phyloP scores from a whole-genome alignment of 2,329 filamentous ascomycete species.

The Anthostomella pinea region DNA sequence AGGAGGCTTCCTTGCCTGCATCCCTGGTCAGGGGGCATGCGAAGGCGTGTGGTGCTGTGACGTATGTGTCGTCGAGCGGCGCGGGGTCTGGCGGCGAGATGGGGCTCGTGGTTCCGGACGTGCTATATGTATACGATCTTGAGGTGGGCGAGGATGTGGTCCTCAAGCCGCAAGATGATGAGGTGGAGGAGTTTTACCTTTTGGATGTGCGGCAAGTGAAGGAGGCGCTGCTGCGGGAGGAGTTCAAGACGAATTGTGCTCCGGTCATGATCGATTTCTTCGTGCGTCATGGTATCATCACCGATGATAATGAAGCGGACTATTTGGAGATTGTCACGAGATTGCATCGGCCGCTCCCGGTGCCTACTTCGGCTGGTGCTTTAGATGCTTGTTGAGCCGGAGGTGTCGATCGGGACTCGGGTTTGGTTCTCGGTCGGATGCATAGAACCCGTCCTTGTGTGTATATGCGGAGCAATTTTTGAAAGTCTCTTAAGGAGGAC shows the following conservation, averaged over 20 bases:
- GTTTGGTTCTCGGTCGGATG: too few species aligned
- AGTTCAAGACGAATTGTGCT: conserved; percentile 73
- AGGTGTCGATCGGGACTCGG: too few species aligned
- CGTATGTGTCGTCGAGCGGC: conserved; percentile 65
- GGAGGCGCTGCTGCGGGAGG: conserved; percentile 53
- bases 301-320: conserved; percentile 61
- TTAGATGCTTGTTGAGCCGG: too few species aligned
- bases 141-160: conserved; percentile 52
- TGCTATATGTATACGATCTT: conserved; percentile 70
- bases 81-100: conserved; percentile 62
- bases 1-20: conserved; percentile 67
- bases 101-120: conserved; percentile 61
- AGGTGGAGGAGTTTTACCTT: conserved; percentile 54
- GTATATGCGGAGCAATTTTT: too few species aligned
- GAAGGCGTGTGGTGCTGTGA: conserved; percentile 57
- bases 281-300: conserved; percentile 64
- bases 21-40: conserved; percentile 52
- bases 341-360: conserved; percentile 26
- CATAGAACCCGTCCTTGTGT: too few species aligned
- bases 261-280: conserved; percentile 70
- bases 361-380: conserved; percentile 9
- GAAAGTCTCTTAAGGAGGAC: too few species aligned
- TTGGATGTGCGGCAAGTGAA: conserved; percentile 52
- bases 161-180: conserved; percentile 62
- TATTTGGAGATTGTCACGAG: conserved; percentile 57